These are phyloP conservation scores for Solanum chaucha DNA, from an alignment of 257 asterid genomes.

Conservation along the genomic window DNA sequence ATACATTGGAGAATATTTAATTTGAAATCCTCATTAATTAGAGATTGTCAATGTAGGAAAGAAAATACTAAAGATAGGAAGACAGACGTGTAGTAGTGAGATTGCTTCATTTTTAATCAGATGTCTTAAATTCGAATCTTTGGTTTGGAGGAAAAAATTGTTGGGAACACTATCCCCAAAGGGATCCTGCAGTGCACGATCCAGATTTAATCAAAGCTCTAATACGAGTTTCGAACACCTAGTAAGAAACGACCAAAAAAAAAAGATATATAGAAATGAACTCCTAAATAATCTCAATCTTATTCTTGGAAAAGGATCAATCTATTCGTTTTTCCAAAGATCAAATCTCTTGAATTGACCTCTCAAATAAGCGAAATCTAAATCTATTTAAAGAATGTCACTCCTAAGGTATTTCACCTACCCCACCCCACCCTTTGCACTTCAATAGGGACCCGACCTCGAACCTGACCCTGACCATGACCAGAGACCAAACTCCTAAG, in stretches of 20 bases:
- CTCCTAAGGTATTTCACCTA: neutral
- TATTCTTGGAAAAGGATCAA: neutral
- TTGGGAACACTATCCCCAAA: neutral
- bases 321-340: too few relatives aligned
- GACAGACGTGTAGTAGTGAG: neutral
- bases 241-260: too few relatives aligned
- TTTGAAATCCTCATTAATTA: neutral
- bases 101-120: too few relatives aligned
- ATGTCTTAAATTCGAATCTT: fast-evolving
- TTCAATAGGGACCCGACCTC: neutral
- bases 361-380: neutral
- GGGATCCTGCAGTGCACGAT: fast-evolving
- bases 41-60: neutral
- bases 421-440: neutral
- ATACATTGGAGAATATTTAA: neutral
- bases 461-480: neutral
- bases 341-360: neutral
- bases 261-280: neutral
- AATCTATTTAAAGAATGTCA: neutral
- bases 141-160: fast-evolving
- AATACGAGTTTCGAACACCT: too few relatives aligned
- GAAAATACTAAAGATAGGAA: neutral
- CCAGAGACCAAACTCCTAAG: too few relatives aligned
- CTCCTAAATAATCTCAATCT: neutral
- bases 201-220: too few relatives aligned